Evolutionary conservation across 78 protist genomes (phyloP).

Genomic region (Blattamonas nauphoetae): DNA sequence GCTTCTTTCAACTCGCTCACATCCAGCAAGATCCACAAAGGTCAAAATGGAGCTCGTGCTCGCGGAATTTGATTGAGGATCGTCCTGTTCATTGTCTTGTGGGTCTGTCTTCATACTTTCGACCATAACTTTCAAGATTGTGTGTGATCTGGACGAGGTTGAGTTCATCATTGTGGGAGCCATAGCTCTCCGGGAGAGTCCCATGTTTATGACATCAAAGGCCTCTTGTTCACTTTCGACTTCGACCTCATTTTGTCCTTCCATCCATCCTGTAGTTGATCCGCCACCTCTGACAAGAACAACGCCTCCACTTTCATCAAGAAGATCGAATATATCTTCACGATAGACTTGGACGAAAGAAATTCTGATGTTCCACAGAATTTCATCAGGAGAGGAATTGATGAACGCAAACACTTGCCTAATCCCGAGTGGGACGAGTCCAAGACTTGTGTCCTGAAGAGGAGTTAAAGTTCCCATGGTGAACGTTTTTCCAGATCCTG

Average conservation of each 20-base stretch:
- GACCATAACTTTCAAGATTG: background rate
- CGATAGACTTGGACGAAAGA: background rate
- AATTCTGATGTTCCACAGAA: background rate
- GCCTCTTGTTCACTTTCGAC: background rate
- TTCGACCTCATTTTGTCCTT: background rate
- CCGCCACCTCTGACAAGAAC: background rate
- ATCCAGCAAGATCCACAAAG: constrained; percentile 2
- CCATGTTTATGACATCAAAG: background rate
- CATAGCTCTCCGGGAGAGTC: background rate
- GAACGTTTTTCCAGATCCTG: background rate
- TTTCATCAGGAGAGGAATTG: background rate
- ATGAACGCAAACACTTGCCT: background rate
- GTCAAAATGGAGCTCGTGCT: background rate
- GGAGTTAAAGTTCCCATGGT: background rate
- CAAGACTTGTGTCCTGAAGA: background rate
- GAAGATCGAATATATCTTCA: background rate
- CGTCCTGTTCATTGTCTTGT: background rate
- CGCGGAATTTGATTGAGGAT: background rate
- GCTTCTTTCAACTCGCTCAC: background rate
- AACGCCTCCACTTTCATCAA: background rate
- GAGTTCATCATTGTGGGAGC: background rate
- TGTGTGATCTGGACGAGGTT: background rate
- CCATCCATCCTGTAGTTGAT: background rate
- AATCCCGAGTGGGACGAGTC: background rate
- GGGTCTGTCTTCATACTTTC: background rate